These are phyloP conservation scores for Kokia cookei DNA, from an alignment of 441 rosid species.

Conservation along the genomic window DNA sequence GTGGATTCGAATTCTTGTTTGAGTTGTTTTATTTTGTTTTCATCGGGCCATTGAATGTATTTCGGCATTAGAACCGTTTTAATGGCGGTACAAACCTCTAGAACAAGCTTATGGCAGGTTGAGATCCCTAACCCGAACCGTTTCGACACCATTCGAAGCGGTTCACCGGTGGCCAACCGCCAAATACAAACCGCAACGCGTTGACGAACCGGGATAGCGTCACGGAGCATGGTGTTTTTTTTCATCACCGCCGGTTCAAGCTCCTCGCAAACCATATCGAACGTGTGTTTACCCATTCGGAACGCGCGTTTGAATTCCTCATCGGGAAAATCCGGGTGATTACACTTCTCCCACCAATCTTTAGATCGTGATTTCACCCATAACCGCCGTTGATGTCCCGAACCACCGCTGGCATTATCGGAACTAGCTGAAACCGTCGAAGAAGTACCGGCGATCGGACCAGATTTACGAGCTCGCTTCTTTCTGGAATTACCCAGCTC, in stretches of 20 bases:
- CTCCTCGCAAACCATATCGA: constrained; percentile 46
- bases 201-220: constrained; percentile 67
- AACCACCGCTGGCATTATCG: neutral
- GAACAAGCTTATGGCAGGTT: constrained; percentile 61
- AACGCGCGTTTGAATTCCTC: neutral
- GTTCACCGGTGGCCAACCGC: constrained; percentile 62
- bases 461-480: constrained; percentile 38
- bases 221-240: constrained; percentile 62
- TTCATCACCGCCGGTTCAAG: constrained; percentile 42
- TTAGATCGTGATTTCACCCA: constrained; percentile 69
- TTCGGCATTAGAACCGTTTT: constrained; percentile 43
- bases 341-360: constrained; percentile 60
- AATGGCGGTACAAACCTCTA: constrained; percentile 57
- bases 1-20: constrained; percentile 30
- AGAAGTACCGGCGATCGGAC: constrained; percentile 15
- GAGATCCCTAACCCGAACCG: constrained; percentile 63
- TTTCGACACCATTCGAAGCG: constrained; percentile 52
- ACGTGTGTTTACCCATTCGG: constrained; percentile 3
- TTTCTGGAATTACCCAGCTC: constrained; percentile 28
- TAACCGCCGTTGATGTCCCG: constrained; percentile 37
- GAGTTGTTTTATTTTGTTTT: constrained; percentile 20
- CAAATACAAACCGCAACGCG: constrained; percentile 69
- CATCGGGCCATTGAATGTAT: constrained; percentile 15
- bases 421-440: constrained; percentile 16
- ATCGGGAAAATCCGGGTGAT: constrained; percentile 23